A percentile compares a stretch with the other conserved stretches of the same genome.
Conservation (phyloP, 1,284 basidiomycete species). For the Trichosporon faecale region DNA sequence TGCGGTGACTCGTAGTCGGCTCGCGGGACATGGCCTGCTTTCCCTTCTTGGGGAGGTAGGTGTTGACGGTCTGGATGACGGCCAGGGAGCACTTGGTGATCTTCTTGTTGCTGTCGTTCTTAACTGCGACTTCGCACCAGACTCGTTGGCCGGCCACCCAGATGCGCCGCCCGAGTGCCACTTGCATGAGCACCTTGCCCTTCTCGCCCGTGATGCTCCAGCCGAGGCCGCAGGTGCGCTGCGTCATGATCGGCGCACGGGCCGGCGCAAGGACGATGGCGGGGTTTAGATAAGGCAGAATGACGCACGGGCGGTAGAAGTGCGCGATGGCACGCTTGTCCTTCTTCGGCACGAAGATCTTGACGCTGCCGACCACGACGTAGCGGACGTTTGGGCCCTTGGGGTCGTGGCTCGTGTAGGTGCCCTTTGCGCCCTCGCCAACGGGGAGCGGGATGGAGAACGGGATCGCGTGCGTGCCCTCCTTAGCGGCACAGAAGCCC, state of each 20-base stretch:
- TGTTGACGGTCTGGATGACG: conserved; percentile 68
- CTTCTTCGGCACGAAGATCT: conserved; percentile 67
- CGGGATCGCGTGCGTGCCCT: conserved; percentile 70
- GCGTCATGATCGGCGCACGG: conserved; percentile 62
- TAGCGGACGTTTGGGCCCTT: conserved; percentile 64
- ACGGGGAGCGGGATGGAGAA: conserved; percentile 75
- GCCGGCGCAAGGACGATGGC: conserved; percentile 63
- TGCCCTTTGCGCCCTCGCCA: conserved; percentile 70
- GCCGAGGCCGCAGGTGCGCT: conserved; percentile 59
- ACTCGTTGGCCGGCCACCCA: conserved; percentile 87
- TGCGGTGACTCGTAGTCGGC: conserved; percentile 43
- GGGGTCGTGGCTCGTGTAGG: conserved; percentile 60
- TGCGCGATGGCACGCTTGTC: conserved; percentile 76
- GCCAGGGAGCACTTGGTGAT: conserved; percentile 67
- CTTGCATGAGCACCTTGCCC: conserved; percentile 69
- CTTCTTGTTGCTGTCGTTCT: conserved; percentile 70
- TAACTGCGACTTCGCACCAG: conserved; percentile 65
- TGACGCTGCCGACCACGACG: conserved; percentile 79
- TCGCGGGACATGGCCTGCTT: conserved; percentile 52
- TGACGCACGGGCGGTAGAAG: conserved; percentile 80
- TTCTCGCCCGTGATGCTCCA: conserved; percentile 61
- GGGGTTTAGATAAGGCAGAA: conserved; percentile 77
- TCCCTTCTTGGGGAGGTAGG: conserved; percentile 59
- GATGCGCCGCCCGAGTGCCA: conserved; percentile 67
- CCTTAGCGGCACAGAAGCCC: conserved; percentile 64